Evolutionary conservation across 176 grass and related monocot genomes (phyloP).

Genomic region (Dendrocalamus sinicus): DNA sequence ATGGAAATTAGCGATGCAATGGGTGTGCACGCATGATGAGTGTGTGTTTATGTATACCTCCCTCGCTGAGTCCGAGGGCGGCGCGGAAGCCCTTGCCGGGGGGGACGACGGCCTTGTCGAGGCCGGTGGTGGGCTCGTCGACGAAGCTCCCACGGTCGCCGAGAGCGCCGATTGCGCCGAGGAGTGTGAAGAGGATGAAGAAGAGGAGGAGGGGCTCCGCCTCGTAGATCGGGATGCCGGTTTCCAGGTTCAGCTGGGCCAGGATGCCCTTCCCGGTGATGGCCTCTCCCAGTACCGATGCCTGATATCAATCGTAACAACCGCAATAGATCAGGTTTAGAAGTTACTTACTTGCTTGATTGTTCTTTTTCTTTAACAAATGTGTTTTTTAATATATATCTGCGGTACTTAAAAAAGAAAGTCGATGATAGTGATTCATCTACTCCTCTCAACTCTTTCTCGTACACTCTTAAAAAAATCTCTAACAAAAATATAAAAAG

Average conservation of each 20-base stretch:
- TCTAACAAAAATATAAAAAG: too few species aligned
- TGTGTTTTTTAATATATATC: too few species aligned
- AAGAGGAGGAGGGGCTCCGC: slow-evolving; percentile 98
- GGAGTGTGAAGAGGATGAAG: slow-evolving; percentile 99
- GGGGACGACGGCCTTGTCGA: slow-evolving; percentile 84
- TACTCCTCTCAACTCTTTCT: too few species aligned
- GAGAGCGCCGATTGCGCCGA: slow-evolving; percentile 94
- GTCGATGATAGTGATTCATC: too few species aligned
- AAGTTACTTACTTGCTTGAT: too few species aligned
- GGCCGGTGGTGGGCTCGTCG: slow-evolving; percentile 65
- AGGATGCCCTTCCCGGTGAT: slow-evolving; percentile 97
- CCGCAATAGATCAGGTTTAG: too few species aligned
- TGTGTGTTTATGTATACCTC: slow-evolving; percentile 47
- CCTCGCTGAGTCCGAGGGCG: slow-evolving; percentile 84
- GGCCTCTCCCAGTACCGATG: slow-evolving; percentile 94
- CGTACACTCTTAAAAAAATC: too few species aligned
- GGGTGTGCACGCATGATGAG: neutral
- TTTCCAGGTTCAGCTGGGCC: slow-evolving; percentile 90
- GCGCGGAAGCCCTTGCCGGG: slow-evolving; percentile 84
- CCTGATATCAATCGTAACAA: slow-evolving; percentile 38
- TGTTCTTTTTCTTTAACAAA: too few species aligned
- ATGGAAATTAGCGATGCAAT: neutral
- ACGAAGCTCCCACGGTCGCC: slow-evolving; percentile 88
- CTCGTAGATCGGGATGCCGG: slow-evolving; percentile 97
- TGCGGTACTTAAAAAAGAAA: too few species aligned